Conservation (phyloP, 1,284 basidiomycete species). For the Rhodotorula sp. region DNA sequence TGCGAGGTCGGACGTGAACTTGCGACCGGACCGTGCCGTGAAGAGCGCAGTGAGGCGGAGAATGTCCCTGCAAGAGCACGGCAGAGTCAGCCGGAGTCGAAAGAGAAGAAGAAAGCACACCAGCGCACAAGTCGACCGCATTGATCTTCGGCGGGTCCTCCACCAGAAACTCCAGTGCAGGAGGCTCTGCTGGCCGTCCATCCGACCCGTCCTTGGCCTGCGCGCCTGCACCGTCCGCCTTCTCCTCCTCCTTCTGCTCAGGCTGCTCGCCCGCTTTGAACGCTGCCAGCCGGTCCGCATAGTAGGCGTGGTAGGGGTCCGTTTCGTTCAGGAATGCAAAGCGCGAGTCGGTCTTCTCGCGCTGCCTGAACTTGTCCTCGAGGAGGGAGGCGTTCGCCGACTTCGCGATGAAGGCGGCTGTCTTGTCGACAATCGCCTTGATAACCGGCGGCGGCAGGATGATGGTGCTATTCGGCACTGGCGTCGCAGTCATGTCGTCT, state of each 20-base stretch:
- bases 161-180: constrained; percentile 70
- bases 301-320: constrained; percentile 97
- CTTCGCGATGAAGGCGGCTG: constrained; percentile 87
- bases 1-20: constrained; percentile 80
- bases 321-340: constrained; percentile 89
- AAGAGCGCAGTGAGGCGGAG: constrained; percentile 81
- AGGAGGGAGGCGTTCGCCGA: constrained; percentile 83
- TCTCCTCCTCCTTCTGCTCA: constrained; percentile 25
- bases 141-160: constrained; percentile 81
- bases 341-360: constrained; percentile 89
- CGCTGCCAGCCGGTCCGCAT: constrained; percentile 79
- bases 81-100: constrained; percentile 34
- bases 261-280: constrained; percentile 64
- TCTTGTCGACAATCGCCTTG: constrained; percentile 90
- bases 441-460: constrained; percentile 52
- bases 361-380: constrained; percentile 92
- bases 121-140: constrained; percentile 78
- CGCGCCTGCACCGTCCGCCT: constrained; percentile 38
- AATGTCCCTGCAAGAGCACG: constrained; percentile 46
- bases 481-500: not conserved
- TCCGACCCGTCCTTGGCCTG: constrained; percentile 49
- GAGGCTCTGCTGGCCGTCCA: constrained; percentile 64
- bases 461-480: constrained; percentile 26
- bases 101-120: not conserved
- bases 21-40: constrained; percentile 84